phyloP scores from a whole-genome alignment of 176 grass and related monocot species.

The Saccharum spontaneum region DNA sequence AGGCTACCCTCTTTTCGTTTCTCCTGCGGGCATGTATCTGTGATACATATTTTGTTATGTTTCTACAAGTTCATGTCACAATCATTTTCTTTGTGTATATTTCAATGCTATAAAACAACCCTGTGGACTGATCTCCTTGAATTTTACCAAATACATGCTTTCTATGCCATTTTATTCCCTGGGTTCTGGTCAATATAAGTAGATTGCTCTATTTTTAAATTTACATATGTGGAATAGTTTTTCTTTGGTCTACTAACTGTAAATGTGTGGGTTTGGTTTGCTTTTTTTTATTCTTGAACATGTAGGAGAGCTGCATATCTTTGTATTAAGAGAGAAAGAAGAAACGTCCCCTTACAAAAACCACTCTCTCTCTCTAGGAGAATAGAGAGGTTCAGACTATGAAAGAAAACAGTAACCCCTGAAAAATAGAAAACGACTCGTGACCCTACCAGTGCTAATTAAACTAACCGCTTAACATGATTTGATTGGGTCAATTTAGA shows the following conservation, averaged over 20 bases:
- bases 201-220: neutral
- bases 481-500: neutral
- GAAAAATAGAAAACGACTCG: neutral
- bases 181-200: neutral
- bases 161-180: neutral
- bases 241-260: neutral
- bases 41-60: neutral
- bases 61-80: slow-evolving; percentile 5
- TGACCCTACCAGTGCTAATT: neutral
- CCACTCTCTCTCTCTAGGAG: neutral
- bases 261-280: neutral
- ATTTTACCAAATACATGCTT: neutral
- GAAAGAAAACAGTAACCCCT: neutral
- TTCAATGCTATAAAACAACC: neutral
- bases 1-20: neutral
- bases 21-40: neutral
- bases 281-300: neutral
- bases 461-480: neutral
- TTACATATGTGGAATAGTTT: neutral
- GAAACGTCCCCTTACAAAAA: neutral
- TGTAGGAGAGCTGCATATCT: neutral
- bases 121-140: neutral
- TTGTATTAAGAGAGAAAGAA: neutral
- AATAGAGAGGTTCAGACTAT: neutral
- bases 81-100: neutral